Percentiles rank a stretch among this genome's conserved stretches.
Evolutionary conservation across 208 protist species (phyloP).

Genomic region (Tritrichomonas musculus): DNA sequence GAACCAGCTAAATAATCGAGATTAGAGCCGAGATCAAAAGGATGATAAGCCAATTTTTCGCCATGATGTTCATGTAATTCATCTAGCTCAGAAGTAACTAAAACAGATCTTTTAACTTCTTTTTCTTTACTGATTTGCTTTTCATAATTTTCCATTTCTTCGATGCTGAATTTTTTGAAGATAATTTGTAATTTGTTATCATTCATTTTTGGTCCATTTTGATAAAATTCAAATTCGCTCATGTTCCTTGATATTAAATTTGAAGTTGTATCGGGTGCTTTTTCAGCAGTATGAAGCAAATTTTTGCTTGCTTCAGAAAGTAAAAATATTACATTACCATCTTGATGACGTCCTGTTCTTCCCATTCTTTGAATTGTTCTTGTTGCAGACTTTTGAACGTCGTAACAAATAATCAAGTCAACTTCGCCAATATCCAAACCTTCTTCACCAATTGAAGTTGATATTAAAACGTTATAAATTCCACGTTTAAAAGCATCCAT

Average conservation of each 20-base stretch:
- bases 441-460: constrained; percentile 54
- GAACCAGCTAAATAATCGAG: too few relatives aligned
- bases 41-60: not conserved
- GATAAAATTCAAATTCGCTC: not conserved
- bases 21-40: too few relatives aligned
- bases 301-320: not conserved
- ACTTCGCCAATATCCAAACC: constrained; percentile 57
- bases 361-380: constrained; percentile 52
- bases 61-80: not conserved
- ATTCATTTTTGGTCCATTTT: not conserved
- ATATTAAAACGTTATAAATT: constrained; percentile 47
- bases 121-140: too few relatives aligned
- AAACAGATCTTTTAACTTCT: not conserved
- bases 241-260: not conserved
- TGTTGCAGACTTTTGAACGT: constrained; percentile 36
- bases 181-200: not conserved
- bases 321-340: constrained; percentile 9
- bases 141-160: not conserved
- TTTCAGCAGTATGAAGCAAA: not conserved
- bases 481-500: constrained; percentile 42
- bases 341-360: constrained; percentile 48
- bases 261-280: not conserved
- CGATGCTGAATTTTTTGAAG: not conserved
- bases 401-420: constrained; percentile 53
- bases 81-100: not conserved